Base-by-base conservation (phyloP, 768 basidiomycete genomes). In the Exsudoporus frostii region DNA sequence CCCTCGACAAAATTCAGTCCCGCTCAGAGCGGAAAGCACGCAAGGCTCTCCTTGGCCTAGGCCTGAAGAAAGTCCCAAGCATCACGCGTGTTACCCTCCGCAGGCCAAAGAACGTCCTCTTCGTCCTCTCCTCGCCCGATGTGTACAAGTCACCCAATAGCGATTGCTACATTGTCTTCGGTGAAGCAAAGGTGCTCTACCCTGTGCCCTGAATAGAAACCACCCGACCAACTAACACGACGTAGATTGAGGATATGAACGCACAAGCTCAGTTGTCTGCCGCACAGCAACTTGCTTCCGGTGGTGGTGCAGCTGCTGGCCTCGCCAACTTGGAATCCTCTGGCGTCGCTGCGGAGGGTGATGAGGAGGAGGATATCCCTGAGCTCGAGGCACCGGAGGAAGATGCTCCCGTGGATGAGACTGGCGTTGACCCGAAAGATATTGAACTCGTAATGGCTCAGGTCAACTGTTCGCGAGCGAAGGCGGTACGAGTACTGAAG, bases 101-200 rank as follows among this genome's bases (percentile, higher is more conserved):
- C 69, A 82, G 95, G 71, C 91, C 97, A 45, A 98, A 98, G 78
- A 94, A 93, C 69, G 93, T 96, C 57, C 84, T 98, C 57, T 90
- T 98, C 69, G 95, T 98, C 55, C 81, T 99, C 63, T 84, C 91
- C 49, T 78, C 86, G 46, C 97, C 97, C 34, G 97, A 99, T 59
- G 97, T 99, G 49, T 99, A 90, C 86, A 98, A 98, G 80, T 93
- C 91, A 45, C 86, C 89, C 39, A 94, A 92, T 76, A 93, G 92
- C 68, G 97, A 99, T 75, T 92, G 90, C 74, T 98, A 99, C 80
- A 92, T 99, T 69, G 94, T 99, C 58, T 99, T 98, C 65, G 97
- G 97, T 59, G 97, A 98, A 79, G 95, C 91, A 50, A 93, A 93
- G 84, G 88, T 88, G 19, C 8, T 43, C 55, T 56, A 42, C 58